Evolutionary conservation across 306 rosid species (phyloP), one percentile per base, ranked within the genome.

Genomic region (Pterocarpus santalinus): DNA sequence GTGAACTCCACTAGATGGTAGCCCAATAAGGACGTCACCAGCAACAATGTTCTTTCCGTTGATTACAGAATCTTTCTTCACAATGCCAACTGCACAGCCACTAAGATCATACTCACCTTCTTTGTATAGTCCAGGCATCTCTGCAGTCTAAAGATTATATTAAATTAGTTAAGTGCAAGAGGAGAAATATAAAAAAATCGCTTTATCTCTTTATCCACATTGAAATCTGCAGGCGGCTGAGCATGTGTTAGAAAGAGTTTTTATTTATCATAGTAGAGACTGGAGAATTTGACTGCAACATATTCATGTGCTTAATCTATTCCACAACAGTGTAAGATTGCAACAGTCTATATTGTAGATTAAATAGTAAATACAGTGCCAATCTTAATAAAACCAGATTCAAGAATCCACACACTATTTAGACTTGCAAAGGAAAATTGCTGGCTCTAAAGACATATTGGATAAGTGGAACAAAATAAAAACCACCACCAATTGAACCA

Each of bases 121-220:
- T 61, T 91, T 93, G 35, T 95, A 95, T 53, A 95, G 94, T 70
- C 87, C 96, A 7, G 99, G 99, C 99, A 95, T 95, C 86, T 95
- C 99, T 57, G 98, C 98, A 28, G 98, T 95, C 99, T 95, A 85
- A 77, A 62, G 85, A 79, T 78, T 57, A 81, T 38, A 63, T 8
- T 55, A 28, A 79, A 75, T 75, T 60, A 51, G 81, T 41, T 15
- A 9, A 75, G 56, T 46, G 43, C 65, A 64, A 49, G n/a, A 33
- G 28, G 33, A 58, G 64, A 86, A 33, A 75, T 12, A 47, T 34
- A 43, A 8, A 80, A 80, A 76, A 56, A 56, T 3, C 4, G 60
- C 9, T 66, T 8, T 30, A 34, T 44, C 55, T 3, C 76, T 64
- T 72, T 8, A 13, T 71, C 14, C 34, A 49, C 35, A 47, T 6